These are phyloP conservation scores for Houttuynia cordata DNA, from an alignment of 164 flowering plant genomes.

Conservation along the genomic window DNA sequence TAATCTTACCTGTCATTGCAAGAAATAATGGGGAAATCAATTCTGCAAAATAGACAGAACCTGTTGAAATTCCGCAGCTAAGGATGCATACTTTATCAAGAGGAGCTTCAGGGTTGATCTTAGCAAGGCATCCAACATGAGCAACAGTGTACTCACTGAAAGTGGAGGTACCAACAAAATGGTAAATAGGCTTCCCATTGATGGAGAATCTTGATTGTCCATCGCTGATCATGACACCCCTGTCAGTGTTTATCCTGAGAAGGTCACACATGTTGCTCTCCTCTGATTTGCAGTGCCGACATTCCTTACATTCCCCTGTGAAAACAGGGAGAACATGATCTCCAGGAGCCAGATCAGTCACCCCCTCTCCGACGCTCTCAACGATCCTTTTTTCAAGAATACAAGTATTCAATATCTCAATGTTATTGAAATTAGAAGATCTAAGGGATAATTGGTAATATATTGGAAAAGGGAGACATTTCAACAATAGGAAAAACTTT, in stretches of 20 bases:
- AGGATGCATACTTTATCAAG: slow-evolving; percentile 34
- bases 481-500: background rate
- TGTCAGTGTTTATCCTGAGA: slow-evolving; percentile 45
- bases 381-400: slow-evolving; percentile 25
- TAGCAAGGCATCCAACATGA: slow-evolving; percentile 54
- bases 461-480: no score
- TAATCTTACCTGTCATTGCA: background rate
- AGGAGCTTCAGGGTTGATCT: slow-evolving; percentile 42
- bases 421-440: background rate
- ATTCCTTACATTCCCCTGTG: slow-evolving; percentile 56
- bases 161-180: slow-evolving; percentile 65
- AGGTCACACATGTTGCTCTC: slow-evolving; percentile 69
- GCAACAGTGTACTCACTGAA: slow-evolving; percentile 66
- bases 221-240: slow-evolving; percentile 53
- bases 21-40: background rate
- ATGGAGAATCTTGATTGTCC: slow-evolving; percentile 41
- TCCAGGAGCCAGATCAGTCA: slow-evolving; percentile 36
- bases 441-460: no score
- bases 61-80: slow-evolving; percentile 66
- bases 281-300: slow-evolving; percentile 48
- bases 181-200: slow-evolving; percentile 47
- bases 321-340: slow-evolving; percentile 62
- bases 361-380: slow-evolving; percentile 60
- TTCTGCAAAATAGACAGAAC: slow-evolving; percentile 8
- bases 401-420: background rate